A percentile compares a stretch with the other conserved stretches of the same genome.
These are phyloP conservation scores for Podila epigama DNA, from an alignment of 192 early-diverging fungal species.

Conservation along the genomic window DNA sequence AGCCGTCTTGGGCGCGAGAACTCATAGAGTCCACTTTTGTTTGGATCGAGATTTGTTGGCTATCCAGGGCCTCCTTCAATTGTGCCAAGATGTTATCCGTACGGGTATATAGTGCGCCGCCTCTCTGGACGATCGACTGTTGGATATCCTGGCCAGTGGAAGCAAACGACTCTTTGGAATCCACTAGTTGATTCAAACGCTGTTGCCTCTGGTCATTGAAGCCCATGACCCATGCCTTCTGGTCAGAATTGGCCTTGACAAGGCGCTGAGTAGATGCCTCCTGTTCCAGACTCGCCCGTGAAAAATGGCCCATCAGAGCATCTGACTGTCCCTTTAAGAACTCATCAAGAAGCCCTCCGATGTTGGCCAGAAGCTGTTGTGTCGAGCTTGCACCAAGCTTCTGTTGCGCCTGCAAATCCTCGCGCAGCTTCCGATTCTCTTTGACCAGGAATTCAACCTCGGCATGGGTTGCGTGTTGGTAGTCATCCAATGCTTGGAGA, in stretches of 20 bases:
- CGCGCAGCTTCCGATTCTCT: conserved; percentile 22
- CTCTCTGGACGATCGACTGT: not conserved
- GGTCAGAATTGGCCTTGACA: conserved; percentile 7
- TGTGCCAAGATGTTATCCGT: not conserved
- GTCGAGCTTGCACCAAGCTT: conserved; percentile 4
- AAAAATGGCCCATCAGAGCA: conserved; percentile 23
- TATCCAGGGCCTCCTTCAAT: conserved; percentile 6
- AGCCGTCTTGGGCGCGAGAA: conserved; percentile 1
- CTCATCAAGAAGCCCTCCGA: conserved; percentile 18
- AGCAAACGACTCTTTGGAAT: conserved; percentile 5
- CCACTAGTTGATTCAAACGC: conserved; percentile 5
- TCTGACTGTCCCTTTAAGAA: conserved; percentile 23
- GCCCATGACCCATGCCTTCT: conserved; percentile 12
- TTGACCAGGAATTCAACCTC: conserved; percentile 25
- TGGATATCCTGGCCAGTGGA: not conserved
- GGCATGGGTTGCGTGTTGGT: conserved; percentile 11
- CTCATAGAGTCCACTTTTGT: conserved; percentile 10
- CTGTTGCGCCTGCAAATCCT: conserved; percentile 19
- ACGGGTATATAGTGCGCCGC: not conserved
- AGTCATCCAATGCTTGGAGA: conserved; percentile 9
- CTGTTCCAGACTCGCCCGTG: not conserved
- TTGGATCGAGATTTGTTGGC: conserved; percentile 9
- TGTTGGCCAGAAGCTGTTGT: conserved; percentile 7
- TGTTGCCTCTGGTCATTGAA: conserved; percentile 6
- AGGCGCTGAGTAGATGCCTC: conserved; percentile 10